These are phyloP conservation scores for Boletus patriciae DNA, from an alignment of 768 basidiomycete species.

Conservation along the genomic window DNA sequence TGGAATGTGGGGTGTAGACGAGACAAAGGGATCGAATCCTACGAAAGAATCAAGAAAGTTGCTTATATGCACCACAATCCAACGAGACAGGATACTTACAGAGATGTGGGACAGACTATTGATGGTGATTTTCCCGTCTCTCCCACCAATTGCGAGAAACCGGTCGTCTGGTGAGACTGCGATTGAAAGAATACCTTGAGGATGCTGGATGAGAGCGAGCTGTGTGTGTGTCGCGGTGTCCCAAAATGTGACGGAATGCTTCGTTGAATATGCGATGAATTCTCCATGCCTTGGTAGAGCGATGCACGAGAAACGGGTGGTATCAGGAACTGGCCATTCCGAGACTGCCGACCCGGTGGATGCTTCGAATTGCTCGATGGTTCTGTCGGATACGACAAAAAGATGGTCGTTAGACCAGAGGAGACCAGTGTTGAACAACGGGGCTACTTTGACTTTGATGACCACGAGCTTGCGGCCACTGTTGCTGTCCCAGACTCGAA, in stretches of 20 bases:
- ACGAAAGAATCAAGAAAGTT: neutral
- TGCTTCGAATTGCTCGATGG: constrained; percentile 2
- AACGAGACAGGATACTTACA: neutral
- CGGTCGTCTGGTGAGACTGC: too few species aligned
- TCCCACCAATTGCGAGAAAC: neutral
- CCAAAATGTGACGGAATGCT: neutral
- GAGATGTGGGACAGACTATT: neutral
- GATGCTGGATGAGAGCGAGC: neutral
- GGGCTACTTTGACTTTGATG: neutral
- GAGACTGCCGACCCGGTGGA: neutral
- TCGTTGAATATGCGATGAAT: neutral
- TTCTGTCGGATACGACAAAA: neutral
- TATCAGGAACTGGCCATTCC: neutral
- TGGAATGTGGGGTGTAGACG: neutral
- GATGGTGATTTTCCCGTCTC: neutral
- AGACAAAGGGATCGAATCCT: neutral
- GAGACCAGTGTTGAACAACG: neutral
- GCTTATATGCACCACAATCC: neutral
- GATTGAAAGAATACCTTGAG: neutral
- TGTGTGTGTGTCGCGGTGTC: neutral
- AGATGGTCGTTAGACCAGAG: constrained; percentile 5
- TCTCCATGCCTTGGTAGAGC: neutral
- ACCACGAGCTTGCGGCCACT: neutral
- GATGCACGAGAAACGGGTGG: neutral
- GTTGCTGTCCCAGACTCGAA: constrained; percentile 1